Conservation (phyloP, 192 early-diverging fungal genomes). For the Nowakowskiella sp. region DNA sequence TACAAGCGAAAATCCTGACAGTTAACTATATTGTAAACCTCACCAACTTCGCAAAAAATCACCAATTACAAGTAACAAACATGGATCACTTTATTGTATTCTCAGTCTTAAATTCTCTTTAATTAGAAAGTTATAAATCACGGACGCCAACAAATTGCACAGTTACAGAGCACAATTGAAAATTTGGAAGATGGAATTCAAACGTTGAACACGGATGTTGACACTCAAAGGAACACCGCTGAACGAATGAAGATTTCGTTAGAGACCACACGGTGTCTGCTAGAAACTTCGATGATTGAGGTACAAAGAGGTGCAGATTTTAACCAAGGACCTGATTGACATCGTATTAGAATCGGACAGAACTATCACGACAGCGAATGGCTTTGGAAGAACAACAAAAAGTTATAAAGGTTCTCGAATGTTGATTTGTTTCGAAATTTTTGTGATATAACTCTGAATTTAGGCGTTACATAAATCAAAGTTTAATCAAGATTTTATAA, state of each 20-base stretch:
- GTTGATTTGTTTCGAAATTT: neutral
- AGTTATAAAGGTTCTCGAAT: neutral
- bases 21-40: conserved; percentile 36
- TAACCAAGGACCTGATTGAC: neutral
- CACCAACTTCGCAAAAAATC: conserved; percentile 33
- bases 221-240: conserved; percentile 18
- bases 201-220: conserved; percentile 2
- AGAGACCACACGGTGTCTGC: conserved; percentile 12
- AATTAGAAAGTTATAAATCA: conserved; percentile 17
- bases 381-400: conserved; percentile 18
- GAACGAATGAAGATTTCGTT: conserved; percentile 18
- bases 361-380: conserved; percentile 24
- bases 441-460: neutral
- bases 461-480: conserved; percentile 22
- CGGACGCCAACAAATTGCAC: conserved; percentile 24
- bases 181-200: conserved; percentile 21
- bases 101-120: neutral
- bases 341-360: conserved; percentile 24
- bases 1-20: conserved; percentile 28
- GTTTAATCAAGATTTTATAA: conserved; percentile 32
- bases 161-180: conserved; percentile 28
- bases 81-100: no score
- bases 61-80: conserved; percentile 7
- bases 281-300: conserved; percentile 27
- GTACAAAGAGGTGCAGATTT: conserved; percentile 8